These are phyloP conservation scores for Eutypa lata DNA, from an alignment of 2,329 filamentous ascomycete genomes.

Conservation along the genomic window DNA sequence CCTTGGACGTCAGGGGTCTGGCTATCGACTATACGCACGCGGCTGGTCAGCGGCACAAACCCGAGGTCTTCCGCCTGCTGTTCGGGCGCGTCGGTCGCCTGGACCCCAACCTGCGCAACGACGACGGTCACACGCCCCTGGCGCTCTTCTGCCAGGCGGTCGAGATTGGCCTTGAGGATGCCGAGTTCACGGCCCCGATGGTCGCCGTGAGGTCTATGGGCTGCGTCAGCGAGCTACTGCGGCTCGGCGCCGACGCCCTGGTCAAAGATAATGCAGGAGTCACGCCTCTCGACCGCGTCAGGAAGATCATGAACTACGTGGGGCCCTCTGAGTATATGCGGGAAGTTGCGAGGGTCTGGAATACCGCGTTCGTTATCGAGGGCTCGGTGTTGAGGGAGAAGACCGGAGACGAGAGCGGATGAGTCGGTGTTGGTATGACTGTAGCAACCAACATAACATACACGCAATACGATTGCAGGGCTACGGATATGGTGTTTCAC, in stretches of 20 bases:
- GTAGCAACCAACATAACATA: no score
- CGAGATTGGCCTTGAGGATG: slow-evolving; percentile 4
- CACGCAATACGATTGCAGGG: no score
- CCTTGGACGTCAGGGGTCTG: neutral
- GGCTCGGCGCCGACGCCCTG: neutral
- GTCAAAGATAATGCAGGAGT: slow-evolving; percentile 9
- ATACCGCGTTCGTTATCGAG: slow-evolving; percentile 18
- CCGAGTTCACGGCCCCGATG: slow-evolving; percentile 3
- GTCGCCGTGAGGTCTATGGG: slow-evolving; percentile 7
- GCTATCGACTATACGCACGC: slow-evolving; percentile 10
- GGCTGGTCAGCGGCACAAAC: slow-evolving; percentile 11
- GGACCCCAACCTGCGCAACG: slow-evolving; percentile 6
- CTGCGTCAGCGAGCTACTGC: slow-evolving; percentile 8
- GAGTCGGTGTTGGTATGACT: no score
- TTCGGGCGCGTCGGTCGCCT: slow-evolving; percentile 2
- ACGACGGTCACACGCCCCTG: slow-evolving; percentile 14
- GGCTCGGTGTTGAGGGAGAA: neutral
- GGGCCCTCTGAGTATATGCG: slow-evolving; percentile 10
- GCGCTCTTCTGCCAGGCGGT: slow-evolving; percentile 16
- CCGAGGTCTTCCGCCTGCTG: slow-evolving; percentile 7
- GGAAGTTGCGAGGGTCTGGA: slow-evolving; percentile 24
- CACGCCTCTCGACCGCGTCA: slow-evolving; percentile 9
- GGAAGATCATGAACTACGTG: slow-evolving; percentile 9
- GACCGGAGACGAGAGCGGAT: neutral
- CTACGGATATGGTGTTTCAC: no score